A percentile compares a stretch with the other conserved stretches of the same genome.
phyloP scores from a whole-genome alignment of 2,329 filamentous ascomycete species.

The Aspergillus tanneri region DNA sequence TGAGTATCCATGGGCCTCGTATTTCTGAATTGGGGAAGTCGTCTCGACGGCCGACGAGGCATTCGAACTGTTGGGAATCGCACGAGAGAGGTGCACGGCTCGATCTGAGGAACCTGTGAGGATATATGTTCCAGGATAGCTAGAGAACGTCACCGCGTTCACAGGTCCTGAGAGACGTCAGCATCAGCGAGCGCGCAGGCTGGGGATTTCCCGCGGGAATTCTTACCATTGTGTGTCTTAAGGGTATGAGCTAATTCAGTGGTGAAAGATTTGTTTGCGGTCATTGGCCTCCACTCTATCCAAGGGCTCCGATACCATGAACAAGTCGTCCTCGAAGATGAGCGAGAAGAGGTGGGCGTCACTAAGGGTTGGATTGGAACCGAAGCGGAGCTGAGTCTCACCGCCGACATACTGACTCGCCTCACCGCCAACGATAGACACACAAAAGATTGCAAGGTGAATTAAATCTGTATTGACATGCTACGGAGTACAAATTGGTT shows the following conservation, averaged over 20 bases:
- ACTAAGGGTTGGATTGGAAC: not conserved
- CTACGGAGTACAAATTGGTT: constrained; percentile 42
- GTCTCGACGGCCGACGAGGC: constrained; percentile 33
- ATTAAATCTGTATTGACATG: constrained; percentile 43
- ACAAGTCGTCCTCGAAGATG: not conserved
- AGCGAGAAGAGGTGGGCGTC: not conserved
- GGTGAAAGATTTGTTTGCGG: constrained; percentile 37
- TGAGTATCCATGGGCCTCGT: constrained; percentile 86
- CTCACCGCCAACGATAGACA: not conserved
- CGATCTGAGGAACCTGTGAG: constrained; percentile 86
- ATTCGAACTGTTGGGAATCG: constrained; percentile 43
- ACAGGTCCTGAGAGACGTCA: constrained; percentile 57
- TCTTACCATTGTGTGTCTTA: constrained; percentile 46
- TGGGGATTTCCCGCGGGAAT: not conserved
- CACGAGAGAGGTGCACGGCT: constrained; percentile 79
- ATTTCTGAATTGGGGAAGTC: constrained; percentile 73
- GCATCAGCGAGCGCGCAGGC: not conserved
- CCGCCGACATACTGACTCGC: constrained; percentile 5
- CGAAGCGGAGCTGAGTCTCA: constrained; percentile 2
- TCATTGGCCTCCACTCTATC: constrained; percentile 23
- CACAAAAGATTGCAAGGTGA: constrained; percentile 9
- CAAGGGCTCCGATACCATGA: no score
- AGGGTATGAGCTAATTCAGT: constrained; percentile 43
- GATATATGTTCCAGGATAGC: constrained; percentile 71
- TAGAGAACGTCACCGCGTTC: constrained; percentile 71